Evolutionary conservation across 83 land plant species (phyloP), one percentile per base, ranked within the genome.

Genomic region (Picea mariana): DNA sequence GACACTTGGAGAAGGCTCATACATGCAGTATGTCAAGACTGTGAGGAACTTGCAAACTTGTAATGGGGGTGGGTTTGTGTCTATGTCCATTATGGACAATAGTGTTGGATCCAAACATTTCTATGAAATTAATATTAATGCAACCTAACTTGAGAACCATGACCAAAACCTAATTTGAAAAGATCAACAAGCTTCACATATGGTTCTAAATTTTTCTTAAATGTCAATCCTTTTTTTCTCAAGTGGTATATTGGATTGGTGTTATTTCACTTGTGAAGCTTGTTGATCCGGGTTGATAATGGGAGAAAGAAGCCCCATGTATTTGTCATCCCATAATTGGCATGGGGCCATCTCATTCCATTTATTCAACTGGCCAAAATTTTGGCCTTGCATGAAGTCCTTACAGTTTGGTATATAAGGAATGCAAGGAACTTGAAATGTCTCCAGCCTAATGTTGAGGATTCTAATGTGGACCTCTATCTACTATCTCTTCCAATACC

Each of bases 41-140:
- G 63, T 80, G 49, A 38, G 69, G 20, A 80, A 44, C 34, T 64
- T 80, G 21, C 75, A 80, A 24, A 80, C 49, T 3, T 64, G 42
- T 38, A 80, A 80, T 80, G 81, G 81, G 15, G 69, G 68, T 62
- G 81, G 81, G 27, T 64, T 38, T 12, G 49, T 64, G 68, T 64
- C 81, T 13, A 80, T 80, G 81, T 80, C 81, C 4, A 80, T 83
- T 58, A 85, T 83, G 9, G 83, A 85, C 79, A 87, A 87, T 78
- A 90, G 87, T 24, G 86, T 90, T 16, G 87, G 87, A 2, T 87
- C 92, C 89, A 7, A 90, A 78, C 67, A 88, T 85, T 71, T 85
- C 87, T 1, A 85, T n/a, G 27, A 85, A 87, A 4, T 85, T 72
- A 3, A 81, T 55, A 55, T 61, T 80, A 76, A 63, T 62, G 49